phyloP scores from a whole-genome alignment of 2,329 filamentous ascomycete genomes.

The Aspergillus sp. region DNA sequence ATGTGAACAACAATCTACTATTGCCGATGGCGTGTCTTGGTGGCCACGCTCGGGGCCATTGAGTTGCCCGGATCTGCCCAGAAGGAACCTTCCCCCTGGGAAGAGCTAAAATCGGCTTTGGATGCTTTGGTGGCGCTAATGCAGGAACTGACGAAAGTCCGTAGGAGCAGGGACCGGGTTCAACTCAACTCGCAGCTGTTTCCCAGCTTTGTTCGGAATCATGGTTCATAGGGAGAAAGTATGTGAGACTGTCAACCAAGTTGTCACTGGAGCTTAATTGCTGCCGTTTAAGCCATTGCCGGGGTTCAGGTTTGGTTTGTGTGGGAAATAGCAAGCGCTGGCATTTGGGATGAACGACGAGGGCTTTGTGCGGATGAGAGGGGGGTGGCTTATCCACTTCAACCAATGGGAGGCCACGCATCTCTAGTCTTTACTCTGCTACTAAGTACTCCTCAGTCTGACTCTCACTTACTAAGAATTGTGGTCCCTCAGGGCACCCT shows the following conservation, averaged over 20 bases:
- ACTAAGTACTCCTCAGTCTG: too few relatives aligned
- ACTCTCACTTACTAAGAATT: too few relatives aligned
- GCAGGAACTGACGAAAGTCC: slow-evolving; percentile 38
- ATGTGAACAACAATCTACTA: not conserved
- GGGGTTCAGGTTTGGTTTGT: not conserved
- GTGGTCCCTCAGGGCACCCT: not conserved
- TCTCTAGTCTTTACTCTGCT: too few relatives aligned
- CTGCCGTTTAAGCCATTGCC: not conserved
- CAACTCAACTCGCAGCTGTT: slow-evolving; percentile 9
- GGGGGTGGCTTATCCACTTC: not conserved
- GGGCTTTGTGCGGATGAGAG: not conserved
- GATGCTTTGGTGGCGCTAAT: slow-evolving; percentile 33
- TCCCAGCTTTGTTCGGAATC: slow-evolving; percentile 17
- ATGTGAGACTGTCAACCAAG: slow-evolving; percentile 8
- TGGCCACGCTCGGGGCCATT: not conserved
- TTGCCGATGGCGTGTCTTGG: not conserved
- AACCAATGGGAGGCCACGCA: not conserved
- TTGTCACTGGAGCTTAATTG: slow-evolving; percentile 7
- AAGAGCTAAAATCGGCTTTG: slow-evolving; percentile 18
- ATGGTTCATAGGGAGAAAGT: slow-evolving; percentile 6
- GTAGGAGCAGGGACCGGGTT: slow-evolving; percentile 7
- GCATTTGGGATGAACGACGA: not conserved
- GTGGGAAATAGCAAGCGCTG: not conserved
- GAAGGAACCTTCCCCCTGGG: slow-evolving; percentile 11
- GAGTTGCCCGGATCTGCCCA: slow-evolving; percentile 1